These are phyloP conservation scores for Lophiotrema nucula DNA, from an alignment of 495 filamentous ascomycete genomes.

Conservation along the genomic window DNA sequence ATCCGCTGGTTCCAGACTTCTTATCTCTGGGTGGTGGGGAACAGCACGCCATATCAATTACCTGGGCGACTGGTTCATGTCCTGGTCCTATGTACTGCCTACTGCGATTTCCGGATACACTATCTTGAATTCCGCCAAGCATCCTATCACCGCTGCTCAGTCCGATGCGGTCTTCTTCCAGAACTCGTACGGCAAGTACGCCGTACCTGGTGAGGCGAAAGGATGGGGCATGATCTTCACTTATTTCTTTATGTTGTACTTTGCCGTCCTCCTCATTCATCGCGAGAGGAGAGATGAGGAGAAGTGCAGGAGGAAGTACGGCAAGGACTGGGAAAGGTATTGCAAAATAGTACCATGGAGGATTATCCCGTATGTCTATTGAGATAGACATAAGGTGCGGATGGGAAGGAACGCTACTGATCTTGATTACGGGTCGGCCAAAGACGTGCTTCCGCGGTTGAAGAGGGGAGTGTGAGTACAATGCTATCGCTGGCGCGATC, in stretches of 20 bases:
- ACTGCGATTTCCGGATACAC: constrained; percentile 82
- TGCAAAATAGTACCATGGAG: constrained; percentile 76
- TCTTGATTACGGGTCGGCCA: constrained; percentile 7
- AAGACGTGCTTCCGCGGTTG: constrained; percentile 9
- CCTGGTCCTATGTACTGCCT: constrained; percentile 87
- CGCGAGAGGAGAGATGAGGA: constrained; percentile 89
- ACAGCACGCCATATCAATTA: constrained; percentile 93
- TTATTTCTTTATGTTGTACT: constrained; percentile 95
- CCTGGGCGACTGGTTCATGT: constrained; percentile 93
- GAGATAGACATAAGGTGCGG: not conserved
- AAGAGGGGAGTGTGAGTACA: not conserved
- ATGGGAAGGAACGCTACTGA: constrained; percentile 26
- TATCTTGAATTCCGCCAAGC: constrained; percentile 47
- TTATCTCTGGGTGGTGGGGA: constrained; percentile 95
- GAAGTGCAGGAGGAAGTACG: constrained; percentile 91
- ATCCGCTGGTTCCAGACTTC: constrained; percentile 71
- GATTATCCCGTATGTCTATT: constrained; percentile 93
- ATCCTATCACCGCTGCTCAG: constrained; percentile 21
- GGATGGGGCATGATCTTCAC: constrained; percentile 86
- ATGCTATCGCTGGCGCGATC: constrained; percentile 28
- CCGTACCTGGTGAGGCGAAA: constrained; percentile 67
- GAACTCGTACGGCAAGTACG: constrained; percentile 32
- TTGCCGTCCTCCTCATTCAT: constrained; percentile 83
- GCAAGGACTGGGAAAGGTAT: constrained; percentile 89
- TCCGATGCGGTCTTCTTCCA: constrained; percentile 46